A percentile compares a stretch with the other conserved stretches of the same genome.
These are phyloP conservation scores for Paramecium sonneborni DNA, from an alignment of 73 alveolate species.

Conservation along the genomic window DNA sequence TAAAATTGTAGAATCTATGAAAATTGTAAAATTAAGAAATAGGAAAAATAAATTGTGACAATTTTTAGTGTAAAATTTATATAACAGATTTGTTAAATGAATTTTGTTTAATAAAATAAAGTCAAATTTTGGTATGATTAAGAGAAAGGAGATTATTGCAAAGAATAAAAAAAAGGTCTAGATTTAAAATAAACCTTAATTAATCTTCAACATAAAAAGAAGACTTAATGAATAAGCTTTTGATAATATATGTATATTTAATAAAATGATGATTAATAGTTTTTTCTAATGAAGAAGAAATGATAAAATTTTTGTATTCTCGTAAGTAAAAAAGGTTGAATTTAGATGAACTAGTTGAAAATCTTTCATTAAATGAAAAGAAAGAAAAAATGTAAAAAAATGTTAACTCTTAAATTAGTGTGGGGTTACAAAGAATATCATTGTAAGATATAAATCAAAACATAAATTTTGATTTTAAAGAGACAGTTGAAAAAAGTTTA, in stretches of 20 bases:
- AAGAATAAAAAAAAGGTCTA: neutral
- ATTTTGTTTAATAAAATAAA: neutral
- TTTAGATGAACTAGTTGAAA: neutral
- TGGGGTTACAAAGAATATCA: neutral
- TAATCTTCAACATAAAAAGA: neutral
- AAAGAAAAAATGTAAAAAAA: neutral
- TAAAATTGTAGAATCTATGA: too few relatives aligned
- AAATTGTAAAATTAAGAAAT: too few relatives aligned
- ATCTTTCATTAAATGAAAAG: neutral
- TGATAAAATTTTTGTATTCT: neutral
- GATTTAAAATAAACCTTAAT: neutral
- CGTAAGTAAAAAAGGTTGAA: neutral
- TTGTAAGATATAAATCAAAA: neutral
- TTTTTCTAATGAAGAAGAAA: neutral
- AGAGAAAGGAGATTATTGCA: neutral
- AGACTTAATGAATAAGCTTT: neutral
- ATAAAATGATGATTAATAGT: neutral
- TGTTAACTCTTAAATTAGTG: neutral
- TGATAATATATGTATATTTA: neutral
- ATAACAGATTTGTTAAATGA: neutral
- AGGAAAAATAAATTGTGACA: neutral
- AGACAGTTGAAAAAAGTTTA: neutral
- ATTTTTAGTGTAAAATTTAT: neutral
- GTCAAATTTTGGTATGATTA: neutral
- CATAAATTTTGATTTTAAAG: neutral